Evolutionary conservation across 257 asterid species (phyloP), one percentile per base, ranked within the genome.

Genomic region (Osmanthus fragrans): DNA sequence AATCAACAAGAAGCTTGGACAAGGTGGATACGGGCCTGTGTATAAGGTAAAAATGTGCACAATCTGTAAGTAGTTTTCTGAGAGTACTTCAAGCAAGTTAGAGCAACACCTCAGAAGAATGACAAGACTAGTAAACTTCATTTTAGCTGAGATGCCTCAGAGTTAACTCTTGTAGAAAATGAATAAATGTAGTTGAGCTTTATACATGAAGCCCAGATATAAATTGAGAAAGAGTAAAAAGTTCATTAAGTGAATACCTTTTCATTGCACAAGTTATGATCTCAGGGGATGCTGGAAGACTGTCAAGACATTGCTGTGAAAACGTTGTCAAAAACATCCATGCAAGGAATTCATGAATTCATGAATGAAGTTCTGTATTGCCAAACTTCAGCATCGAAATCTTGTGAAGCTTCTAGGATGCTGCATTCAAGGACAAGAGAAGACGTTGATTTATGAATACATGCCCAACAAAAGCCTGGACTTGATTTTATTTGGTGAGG

Each of bases 311-410:
- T 87, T 18, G 90, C 89, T 10, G 84, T 87, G 3, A 87, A 87
- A 75, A 73, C 83, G 15, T 64, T 87, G 3, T 81, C 87, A 3
- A 45, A 40, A 25, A 73, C 81, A 72, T 87, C 91, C 51, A 37
- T 12, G 15, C 89, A 87, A 77, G 87, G 91, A 73, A 71, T 75
- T 7, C 67, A 32, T 21, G 88, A 87, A 65, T 87, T 87, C 76
- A 83, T 77, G 81, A 87, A 85, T n/a, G 89, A 87, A 77, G 85
- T 81, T 81, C 4, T 75, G 80, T 10, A 73, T 83, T 16, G 84
- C 87, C 4, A 85, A 83, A 67, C 87, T 85, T 63, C 91, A 87
- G 72, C 91, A 87, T 47, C 78, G 91, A 3, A 87, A 87, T 74
- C 89, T 87, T 0, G 91, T 85, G 58, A 83, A 56, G 63, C 85